These are phyloP conservation scores for Gynandropsis gynandra DNA, from an alignment of 345 rosid species.

Conservation along the genomic window DNA sequence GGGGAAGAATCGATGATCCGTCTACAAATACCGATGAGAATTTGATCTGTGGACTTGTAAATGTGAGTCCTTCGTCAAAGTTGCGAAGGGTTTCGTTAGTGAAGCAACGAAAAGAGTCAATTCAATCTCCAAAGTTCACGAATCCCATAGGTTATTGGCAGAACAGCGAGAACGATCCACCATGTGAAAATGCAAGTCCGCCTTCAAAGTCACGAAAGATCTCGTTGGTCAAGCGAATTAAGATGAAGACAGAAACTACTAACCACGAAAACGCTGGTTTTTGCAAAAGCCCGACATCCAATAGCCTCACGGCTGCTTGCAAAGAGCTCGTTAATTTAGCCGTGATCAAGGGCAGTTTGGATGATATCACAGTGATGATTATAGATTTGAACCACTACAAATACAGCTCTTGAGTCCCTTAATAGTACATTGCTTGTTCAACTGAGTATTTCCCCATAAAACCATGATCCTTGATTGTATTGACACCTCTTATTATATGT, in stretches of 20 bases:
- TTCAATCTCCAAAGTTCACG: conserved; percentile 33
- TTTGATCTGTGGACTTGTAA: conserved; percentile 32
- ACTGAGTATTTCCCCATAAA: too few species aligned
- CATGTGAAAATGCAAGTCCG: conserved; percentile 44
- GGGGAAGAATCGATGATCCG: conserved; percentile 10
- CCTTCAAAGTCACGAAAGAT: conserved; percentile 46
- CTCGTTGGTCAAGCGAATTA: conserved; percentile 37
- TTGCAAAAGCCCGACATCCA: conserved; percentile 26
- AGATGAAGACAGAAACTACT: conserved; percentile 28
- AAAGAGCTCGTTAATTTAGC: conserved; percentile 65
- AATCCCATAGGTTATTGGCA: conserved; percentile 19
- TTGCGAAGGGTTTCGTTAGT: conserved; percentile 49
- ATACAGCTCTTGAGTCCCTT: conserved; percentile 7
- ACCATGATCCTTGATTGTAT: too few species aligned
- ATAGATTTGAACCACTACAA: conserved; percentile 51
- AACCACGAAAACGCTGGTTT: conserved; percentile 33
- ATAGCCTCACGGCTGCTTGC: conserved; percentile 45
- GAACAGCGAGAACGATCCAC: conserved; percentile 33
- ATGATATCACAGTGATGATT: conserved; percentile 70
- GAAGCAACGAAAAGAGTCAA: conserved; percentile 32
- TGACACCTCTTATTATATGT: too few species aligned
- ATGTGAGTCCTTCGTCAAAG: conserved; percentile 63
- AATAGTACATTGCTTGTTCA: too few species aligned
- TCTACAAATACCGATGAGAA: conserved; percentile 26
- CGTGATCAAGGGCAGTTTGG: conserved; percentile 57